These are phyloP conservation scores for Calcarisporium arbuscula DNA, from an alignment of 2,329 filamentous ascomycete species.

Conservation along the genomic window DNA sequence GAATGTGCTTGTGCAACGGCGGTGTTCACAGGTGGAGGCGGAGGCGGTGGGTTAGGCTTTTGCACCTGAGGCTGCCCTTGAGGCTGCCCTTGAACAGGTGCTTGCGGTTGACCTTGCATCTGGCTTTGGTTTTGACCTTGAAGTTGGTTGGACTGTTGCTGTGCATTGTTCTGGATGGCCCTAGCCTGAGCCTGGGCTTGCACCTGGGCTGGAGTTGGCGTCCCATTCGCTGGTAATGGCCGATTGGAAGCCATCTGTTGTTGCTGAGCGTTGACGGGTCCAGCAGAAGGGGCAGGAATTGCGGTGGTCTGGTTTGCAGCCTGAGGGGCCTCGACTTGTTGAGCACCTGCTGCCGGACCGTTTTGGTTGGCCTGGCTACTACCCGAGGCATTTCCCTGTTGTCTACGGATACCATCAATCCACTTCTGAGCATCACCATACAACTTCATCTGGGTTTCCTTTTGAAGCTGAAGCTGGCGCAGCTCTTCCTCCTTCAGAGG, in stretches of 20 bases:
- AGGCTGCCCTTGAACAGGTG: conserved; percentile 9
- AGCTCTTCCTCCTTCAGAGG: conserved; percentile 41
- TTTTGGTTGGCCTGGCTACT: conserved; percentile 18
- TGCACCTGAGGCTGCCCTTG: conserved; percentile 16
- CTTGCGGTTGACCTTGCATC: conserved; percentile 23
- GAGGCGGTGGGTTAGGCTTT: conserved; percentile 16
- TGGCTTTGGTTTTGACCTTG: conserved; percentile 19
- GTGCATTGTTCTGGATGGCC: conserved; percentile 3
- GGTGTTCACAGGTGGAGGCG: conserved; percentile 42
- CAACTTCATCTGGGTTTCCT: conserved; percentile 36
- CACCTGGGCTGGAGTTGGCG: conserved; percentile 12
- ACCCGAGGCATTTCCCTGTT: conserved; percentile 30
- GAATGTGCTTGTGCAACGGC: conserved; percentile 30
- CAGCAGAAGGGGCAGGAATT: conserved; percentile 37
- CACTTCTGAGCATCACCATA: conserved; percentile 42
- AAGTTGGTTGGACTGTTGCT: conserved; percentile 19
- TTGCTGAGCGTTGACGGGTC: conserved; percentile 39
- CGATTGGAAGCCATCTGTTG: conserved; percentile 21
- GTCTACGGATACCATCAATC: conserved; percentile 40
- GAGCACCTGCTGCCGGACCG: conserved; percentile 16
- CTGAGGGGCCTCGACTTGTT: conserved; percentile 17
- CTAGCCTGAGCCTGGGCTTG: conserved; percentile 12
- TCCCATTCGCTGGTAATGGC: conserved; percentile 23
- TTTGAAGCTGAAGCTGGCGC: conserved; percentile 36
- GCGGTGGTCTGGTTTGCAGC: conserved; percentile 23